These are phyloP conservation scores for Sporothrix inflata DNA, from an alignment of 2,329 filamentous ascomycete species.

Conservation along the genomic window DNA sequence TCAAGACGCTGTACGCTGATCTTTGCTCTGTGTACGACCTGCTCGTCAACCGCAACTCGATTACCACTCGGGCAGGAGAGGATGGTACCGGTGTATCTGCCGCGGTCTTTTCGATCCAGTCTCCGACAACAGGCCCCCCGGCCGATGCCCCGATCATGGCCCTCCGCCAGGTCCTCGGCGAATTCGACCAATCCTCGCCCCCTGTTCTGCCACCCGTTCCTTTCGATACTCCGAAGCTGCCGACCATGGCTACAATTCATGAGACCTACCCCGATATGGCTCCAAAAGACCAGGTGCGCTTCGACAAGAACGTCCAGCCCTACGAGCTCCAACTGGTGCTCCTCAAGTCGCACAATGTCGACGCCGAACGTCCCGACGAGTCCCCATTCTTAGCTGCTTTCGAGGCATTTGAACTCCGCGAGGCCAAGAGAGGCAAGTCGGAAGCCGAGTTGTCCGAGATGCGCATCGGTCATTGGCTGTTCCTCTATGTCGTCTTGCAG, in stretches of 20 bases:
- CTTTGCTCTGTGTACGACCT: conserved; percentile 87
- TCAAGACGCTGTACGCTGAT: conserved; percentile 82
- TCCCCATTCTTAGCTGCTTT: conserved; percentile 71
- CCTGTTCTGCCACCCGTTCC: conserved; percentile 90
- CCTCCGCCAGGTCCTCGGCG: conserved; percentile 76
- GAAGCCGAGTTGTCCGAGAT: conserved; percentile 71
- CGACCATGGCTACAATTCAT: conserved; percentile 67
- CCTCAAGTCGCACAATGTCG: conserved; percentile 80
- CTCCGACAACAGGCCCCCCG: conserved; percentile 42
- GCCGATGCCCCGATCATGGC: conserved; percentile 66
- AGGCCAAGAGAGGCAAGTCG: conserved; percentile 62
- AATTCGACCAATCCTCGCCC: conserved; percentile 86
- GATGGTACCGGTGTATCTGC: conserved; percentile 30
- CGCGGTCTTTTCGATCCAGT: conserved; percentile 38
- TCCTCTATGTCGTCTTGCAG: conserved; percentile 78
- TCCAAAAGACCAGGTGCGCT: conserved; percentile 73
- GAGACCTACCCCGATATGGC: conserved; percentile 67
- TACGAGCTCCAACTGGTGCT: conserved; percentile 77
- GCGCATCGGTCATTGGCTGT: conserved; percentile 78
- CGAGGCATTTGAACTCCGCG: conserved; percentile 70
- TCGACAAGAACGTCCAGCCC: conserved; percentile 72
- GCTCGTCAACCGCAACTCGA: conserved; percentile 74
- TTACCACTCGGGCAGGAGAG: conserved; percentile 80
- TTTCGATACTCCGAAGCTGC: conserved; percentile 82
- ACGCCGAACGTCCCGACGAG: conserved; percentile 58